phyloP scores from a whole-genome alignment of 2,329 filamentous ascomycete genomes.

The Colletotrichum navitas region DNA sequence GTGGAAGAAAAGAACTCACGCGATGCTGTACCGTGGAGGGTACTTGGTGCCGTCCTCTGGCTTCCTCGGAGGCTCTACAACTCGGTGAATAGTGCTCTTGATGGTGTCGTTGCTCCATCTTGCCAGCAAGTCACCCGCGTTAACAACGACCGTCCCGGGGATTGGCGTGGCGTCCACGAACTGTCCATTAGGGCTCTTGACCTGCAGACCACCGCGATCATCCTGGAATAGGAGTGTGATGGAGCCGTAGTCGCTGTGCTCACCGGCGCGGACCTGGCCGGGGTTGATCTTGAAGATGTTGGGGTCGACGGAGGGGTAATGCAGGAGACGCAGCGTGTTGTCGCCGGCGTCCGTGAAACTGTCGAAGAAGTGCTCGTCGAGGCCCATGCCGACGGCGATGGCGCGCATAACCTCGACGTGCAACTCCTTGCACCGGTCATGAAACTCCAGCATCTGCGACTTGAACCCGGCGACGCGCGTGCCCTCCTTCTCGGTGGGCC shows the following conservation, averaged over 20 bases:
- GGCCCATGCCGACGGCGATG: constrained; percentile 83
- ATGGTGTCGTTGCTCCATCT: constrained; percentile 94
- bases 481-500: constrained; percentile 71
- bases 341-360: constrained; percentile 76
- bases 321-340: constrained; percentile 79
- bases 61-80: constrained; percentile 83
- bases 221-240: constrained; percentile 75
- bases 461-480: constrained; percentile 70
- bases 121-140: constrained; percentile 87
- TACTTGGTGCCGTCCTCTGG: constrained; percentile 67
- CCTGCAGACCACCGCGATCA: constrained; percentile 66
- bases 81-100: constrained; percentile 89
- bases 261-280: constrained; percentile 80
- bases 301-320: constrained; percentile 78
- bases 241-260: constrained; percentile 77
- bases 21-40: constrained; percentile 86
- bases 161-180: constrained; percentile 90
- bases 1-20: constrained; percentile 62
- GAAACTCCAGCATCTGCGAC: constrained; percentile 80
- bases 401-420: constrained; percentile 86
- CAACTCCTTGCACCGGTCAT: constrained; percentile 77
- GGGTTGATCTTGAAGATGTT: constrained; percentile 75
- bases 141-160: constrained; percentile 84
- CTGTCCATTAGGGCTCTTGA: constrained; percentile 77
- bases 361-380: constrained; percentile 82